Conservation (phyloP, 805 yeast genomes). For the Suhomyces kilbournensis region DNA sequence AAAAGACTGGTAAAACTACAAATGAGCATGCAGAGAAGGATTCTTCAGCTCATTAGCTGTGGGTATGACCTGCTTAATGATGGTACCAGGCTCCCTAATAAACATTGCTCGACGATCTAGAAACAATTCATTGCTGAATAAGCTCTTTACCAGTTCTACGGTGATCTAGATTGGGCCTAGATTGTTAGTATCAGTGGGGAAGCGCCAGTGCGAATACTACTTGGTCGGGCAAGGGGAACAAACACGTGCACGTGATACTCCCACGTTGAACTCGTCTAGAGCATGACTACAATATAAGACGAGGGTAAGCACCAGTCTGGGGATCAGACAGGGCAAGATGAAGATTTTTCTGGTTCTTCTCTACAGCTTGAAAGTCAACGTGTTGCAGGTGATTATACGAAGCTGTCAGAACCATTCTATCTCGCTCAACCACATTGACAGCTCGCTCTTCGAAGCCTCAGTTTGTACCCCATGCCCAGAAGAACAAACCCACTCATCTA, state of each 20-base stretch:
- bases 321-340: slow-evolving; percentile 18
- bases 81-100: too few species aligned
- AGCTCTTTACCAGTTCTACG: not conserved
- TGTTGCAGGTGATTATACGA: slow-evolving; percentile 33
- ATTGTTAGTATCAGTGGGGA: not conserved
- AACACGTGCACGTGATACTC: not conserved
- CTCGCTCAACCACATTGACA: slow-evolving; percentile 30
- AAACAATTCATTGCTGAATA: not conserved
- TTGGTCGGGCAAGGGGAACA: not conserved
- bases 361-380: slow-evolving; percentile 36
- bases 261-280: not conserved
- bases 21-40: too few species aligned
- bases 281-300: not conserved
- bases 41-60: too few species aligned
- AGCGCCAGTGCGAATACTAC: not conserved
- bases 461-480: slow-evolving; percentile 23
- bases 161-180: not conserved
- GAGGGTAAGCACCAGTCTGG: not conserved
- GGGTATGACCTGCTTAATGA: too few species aligned
- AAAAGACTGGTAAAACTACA: too few species aligned
- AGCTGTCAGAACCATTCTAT: slow-evolving; percentile 32
- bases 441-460: slow-evolving; percentile 29
- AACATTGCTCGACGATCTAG: not conserved
- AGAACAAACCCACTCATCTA: slow-evolving; percentile 22
- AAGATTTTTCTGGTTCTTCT: slow-evolving; percentile 30